These are phyloP conservation scores for Asclepias syriaca DNA, from an alignment of 257 asterid species.

Conservation along the genomic window DNA sequence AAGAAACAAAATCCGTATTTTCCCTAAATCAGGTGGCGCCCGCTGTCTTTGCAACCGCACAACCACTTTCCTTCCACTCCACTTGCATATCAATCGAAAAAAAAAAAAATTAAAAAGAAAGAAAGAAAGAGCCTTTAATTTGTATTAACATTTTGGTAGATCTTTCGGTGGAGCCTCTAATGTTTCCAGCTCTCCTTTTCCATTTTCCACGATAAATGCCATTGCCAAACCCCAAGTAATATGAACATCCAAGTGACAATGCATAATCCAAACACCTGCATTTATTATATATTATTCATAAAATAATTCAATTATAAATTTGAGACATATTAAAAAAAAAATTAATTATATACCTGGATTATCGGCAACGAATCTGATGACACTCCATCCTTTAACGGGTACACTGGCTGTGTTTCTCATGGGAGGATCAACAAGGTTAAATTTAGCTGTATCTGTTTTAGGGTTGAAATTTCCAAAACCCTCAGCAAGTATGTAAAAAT, in stretches of 20 bases:
- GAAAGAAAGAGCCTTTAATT: too few species aligned
- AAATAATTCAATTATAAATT: too few species aligned
- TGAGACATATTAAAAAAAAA: too few species aligned
- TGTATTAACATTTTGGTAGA: conserved; percentile 48
- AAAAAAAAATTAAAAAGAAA: not conserved
- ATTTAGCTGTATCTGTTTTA: conserved; percentile 46
- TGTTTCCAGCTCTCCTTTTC: conserved; percentile 48
- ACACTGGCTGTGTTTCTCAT: conserved; percentile 69
- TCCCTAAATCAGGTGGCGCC: conserved; percentile 12
- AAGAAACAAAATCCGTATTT: conserved; percentile 12
- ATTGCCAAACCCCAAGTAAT: conserved; percentile 83
- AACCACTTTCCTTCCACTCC: conserved; percentile 19
- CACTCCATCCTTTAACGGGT: conserved; percentile 90
- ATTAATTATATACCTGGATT: conserved; percentile 61
- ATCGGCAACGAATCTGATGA: conserved; percentile 87
- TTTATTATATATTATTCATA: too few species aligned
- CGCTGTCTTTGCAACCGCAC: not conserved
- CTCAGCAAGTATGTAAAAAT: conserved; percentile 71
- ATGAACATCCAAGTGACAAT: conserved; percentile 91
- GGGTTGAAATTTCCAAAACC: conserved; percentile 84
- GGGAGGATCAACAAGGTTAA: conserved; percentile 85
- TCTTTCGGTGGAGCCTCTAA: conserved; percentile 64
- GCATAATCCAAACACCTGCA: conserved; percentile 82
- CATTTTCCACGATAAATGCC: conserved; percentile 74
- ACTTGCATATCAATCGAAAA: conserved; percentile 10